phyloP scores from a whole-genome alignment of 83 land plant genomes.

The Diphasiastrum complanatum region DNA sequence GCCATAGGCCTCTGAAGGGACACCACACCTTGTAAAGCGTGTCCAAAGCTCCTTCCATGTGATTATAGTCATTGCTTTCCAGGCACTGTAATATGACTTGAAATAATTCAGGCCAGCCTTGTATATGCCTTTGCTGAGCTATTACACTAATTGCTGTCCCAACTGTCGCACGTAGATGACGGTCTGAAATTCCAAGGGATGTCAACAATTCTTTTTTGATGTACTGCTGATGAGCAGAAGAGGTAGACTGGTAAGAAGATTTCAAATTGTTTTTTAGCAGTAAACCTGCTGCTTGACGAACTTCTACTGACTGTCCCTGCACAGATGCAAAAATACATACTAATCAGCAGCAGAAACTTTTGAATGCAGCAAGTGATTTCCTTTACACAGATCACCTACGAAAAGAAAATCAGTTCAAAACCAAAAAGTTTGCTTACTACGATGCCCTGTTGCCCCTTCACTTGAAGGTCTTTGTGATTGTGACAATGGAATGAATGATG shows the following conservation, averaged over 20 bases:
- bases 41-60: slow-evolving; percentile 97
- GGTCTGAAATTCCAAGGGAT: slow-evolving; percentile 73
- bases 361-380: no score
- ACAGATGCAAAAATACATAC: not conserved
- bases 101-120: slow-evolving; percentile 85
- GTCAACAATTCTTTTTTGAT: slow-evolving; percentile 81
- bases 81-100: slow-evolving; percentile 73
- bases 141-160: slow-evolving; percentile 85
- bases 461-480: no score
- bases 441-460: no score
- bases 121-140: slow-evolving; percentile 56
- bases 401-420: no score
- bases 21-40: slow-evolving; percentile 75
- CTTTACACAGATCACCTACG: no score
- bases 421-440: no score
- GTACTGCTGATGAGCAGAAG: slow-evolving; percentile 59
- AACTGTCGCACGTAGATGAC: slow-evolving; percentile 75
- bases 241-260: slow-evolving; percentile 38
- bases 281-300: slow-evolving; percentile 91
- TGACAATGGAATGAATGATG: no score
- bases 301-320: slow-evolving; percentile 71
- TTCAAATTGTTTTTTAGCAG: slow-evolving; percentile 79
- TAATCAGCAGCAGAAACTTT: no score
- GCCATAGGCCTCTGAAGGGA: no score
- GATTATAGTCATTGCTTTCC: slow-evolving; percentile 86